Conservation (phyloP, 139 green algal species). For the Chlorella ohadii region DNA sequence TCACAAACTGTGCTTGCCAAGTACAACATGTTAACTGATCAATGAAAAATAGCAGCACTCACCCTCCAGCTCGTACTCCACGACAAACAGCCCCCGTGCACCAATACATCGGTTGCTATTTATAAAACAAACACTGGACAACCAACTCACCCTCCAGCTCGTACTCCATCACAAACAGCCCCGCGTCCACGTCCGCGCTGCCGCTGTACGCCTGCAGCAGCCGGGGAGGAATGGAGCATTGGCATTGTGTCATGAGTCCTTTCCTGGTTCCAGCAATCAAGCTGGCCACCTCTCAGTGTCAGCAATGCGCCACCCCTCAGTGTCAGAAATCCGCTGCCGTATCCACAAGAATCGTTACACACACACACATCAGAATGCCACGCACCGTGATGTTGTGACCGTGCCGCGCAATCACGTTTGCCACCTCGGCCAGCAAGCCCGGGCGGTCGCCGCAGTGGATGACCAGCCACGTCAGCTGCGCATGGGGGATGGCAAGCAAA, state of each 20-base stretch:
- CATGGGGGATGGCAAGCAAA: too few relatives aligned
- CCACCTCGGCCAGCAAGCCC: conserved; percentile 65
- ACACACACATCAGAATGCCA: background rate
- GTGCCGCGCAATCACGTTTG: conserved; percentile 52
- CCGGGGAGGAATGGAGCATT: background rate
- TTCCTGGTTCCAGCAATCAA: too few relatives aligned
- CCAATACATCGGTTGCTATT: too few relatives aligned
- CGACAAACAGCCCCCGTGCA: conserved; percentile 26
- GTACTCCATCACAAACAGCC: conserved; percentile 52
- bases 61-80: conserved; percentile 52
- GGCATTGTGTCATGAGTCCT: too few relatives aligned
- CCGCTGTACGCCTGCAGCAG: conserved; percentile 38
- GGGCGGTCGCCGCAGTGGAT: conserved; percentile 58
- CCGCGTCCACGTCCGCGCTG: conserved; percentile 19
- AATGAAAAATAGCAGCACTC: background rate
- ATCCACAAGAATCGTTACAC: too few relatives aligned
- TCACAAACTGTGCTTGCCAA: too few relatives aligned
- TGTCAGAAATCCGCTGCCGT: too few relatives aligned
- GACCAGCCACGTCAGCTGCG: conserved; percentile 6
- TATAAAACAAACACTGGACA: background rate
- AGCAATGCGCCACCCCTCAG: too few relatives aligned
- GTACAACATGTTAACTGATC: too few relatives aligned
- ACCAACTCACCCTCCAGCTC: conserved; percentile 38
- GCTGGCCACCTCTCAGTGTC: too few relatives aligned
- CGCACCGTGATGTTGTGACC: conserved; percentile 66